Conservation (phyloP, 2,329 filamentous ascomycete species). For the Sporothrix brunneoviolacea region DNA sequence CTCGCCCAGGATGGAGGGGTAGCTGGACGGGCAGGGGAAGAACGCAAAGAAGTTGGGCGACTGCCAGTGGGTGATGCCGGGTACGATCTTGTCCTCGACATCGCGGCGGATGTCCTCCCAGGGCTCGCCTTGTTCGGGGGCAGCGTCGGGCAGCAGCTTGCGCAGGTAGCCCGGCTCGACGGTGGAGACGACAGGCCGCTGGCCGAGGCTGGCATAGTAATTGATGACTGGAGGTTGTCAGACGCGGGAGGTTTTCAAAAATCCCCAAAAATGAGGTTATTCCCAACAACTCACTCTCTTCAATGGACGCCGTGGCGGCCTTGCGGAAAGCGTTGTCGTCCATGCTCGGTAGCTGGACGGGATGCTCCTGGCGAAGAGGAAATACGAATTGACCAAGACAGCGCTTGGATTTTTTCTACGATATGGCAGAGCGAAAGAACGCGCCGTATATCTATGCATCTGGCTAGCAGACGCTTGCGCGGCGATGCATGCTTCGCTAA, state of each 20-base stretch:
- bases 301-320: slow-evolving; percentile 70
- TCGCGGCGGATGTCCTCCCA: slow-evolving; percentile 79
- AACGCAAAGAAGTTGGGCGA: slow-evolving; percentile 94
- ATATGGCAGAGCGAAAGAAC: too few relatives aligned
- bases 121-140: slow-evolving; percentile 60
- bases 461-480: too few relatives aligned
- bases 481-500: too few relatives aligned
- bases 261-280: not conserved
- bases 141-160: slow-evolving; percentile 63
- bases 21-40: slow-evolving; percentile 77
- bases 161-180: slow-evolving; percentile 82
- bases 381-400: too few relatives aligned
- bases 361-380: too few relatives aligned
- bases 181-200: slow-evolving; percentile 65
- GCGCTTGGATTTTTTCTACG: too few relatives aligned
- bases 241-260: not conserved
- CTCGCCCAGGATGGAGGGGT: slow-evolving; percentile 81
- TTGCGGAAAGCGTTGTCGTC: slow-evolving; percentile 70
- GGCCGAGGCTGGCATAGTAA: slow-evolving; percentile 71
- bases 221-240: slow-evolving; percentile 54
- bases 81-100: slow-evolving; percentile 79
- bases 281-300: slow-evolving; percentile 61
- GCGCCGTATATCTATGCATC: too few relatives aligned
- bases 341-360: slow-evolving; percentile 44
- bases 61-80: slow-evolving; percentile 89